These are phyloP conservation scores for Boletus coccyginus DNA, from an alignment of 768 basidiomycete genomes.

Conservation along the genomic window DNA sequence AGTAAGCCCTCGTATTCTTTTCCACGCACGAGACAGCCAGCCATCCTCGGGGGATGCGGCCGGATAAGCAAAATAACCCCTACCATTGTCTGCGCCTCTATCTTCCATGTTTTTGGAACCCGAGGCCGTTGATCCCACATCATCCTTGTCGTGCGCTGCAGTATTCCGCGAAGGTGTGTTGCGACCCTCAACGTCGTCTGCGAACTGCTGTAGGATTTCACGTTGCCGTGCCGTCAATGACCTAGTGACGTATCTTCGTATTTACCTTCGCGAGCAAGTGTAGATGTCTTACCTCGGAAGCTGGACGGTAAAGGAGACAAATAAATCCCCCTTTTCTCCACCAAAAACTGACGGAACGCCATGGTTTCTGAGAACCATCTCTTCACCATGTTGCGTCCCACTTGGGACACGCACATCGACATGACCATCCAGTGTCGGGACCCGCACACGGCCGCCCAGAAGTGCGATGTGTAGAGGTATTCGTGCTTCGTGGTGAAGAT, in stretches of 20 bases:
- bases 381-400: slow-evolving; percentile 96
- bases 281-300: slow-evolving; percentile 75
- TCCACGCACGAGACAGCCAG: slow-evolving; percentile 70
- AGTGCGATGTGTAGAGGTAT: slow-evolving; percentile 91
- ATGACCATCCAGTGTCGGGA: slow-evolving; percentile 93
- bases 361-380: slow-evolving; percentile 89
- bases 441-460: slow-evolving; percentile 88
- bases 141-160: slow-evolving; percentile 17
- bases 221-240: slow-evolving; percentile 81
- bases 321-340: slow-evolving; percentile 74
- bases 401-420: slow-evolving; percentile 90
- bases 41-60: slow-evolving; percentile 53
- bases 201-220: slow-evolving; percentile 84
- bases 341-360: slow-evolving; percentile 68
- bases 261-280: slow-evolving; percentile 5
- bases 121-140: slow-evolving; percentile 14
- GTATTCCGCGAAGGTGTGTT: slow-evolving; percentile 17
- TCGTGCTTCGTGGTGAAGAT: slow-evolving; percentile 85
- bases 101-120: slow-evolving; percentile 21
- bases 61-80: slow-evolving; percentile 61
- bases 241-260: slow-evolving; percentile 40
- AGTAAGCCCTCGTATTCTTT: slow-evolving; percentile 66
- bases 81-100: slow-evolving; percentile 56
- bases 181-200: slow-evolving; percentile 87
- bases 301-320: slow-evolving; percentile 83